A percentile compares a stretch with the other conserved stretches of the same genome.
Conservation (phyloP, 1,284 basidiomycete genomes). For the Cutaneotrichosporon sp. region DNA sequence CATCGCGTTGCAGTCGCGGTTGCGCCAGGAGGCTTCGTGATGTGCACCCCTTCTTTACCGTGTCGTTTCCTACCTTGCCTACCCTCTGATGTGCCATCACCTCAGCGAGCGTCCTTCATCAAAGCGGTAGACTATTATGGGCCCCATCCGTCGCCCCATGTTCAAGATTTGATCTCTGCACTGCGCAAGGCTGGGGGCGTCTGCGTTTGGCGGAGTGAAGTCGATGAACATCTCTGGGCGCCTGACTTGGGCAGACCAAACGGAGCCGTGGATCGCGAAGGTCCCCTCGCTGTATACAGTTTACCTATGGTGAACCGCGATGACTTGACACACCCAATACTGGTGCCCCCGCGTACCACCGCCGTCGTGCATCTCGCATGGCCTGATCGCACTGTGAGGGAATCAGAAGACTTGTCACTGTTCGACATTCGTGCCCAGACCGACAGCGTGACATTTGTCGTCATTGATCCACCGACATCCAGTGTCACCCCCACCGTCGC, state of each 20-base stretch:
- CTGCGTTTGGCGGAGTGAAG: neutral
- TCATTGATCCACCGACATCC: no score
- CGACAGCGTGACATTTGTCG: neutral
- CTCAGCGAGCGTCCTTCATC: neutral
- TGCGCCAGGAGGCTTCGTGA: neutral
- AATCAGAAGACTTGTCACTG: no score
- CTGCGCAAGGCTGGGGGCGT: neutral
- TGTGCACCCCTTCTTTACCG: neutral
- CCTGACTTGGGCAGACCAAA: no score
- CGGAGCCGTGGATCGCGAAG: no score
- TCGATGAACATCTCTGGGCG: no score
- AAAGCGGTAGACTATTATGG: neutral
- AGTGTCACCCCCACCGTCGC: no score
- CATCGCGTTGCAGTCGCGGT: neutral
- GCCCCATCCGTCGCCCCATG: neutral
- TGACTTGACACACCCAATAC: neutral
- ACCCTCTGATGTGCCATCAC: neutral
- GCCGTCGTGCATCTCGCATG: neutral
- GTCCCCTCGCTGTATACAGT: neutral
- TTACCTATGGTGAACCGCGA: neutral
- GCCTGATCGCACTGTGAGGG: neutral
- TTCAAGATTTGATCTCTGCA: neutral
- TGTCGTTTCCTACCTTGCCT: neutral
- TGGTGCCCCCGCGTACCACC: neutral
- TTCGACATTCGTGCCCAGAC: neutral